Evolutionary conservation across 2,329 filamentous ascomycete genomes (phyloP), one percentile per base, ranked within the genome.

Genomic region (Microascus cirrosus): DNA sequence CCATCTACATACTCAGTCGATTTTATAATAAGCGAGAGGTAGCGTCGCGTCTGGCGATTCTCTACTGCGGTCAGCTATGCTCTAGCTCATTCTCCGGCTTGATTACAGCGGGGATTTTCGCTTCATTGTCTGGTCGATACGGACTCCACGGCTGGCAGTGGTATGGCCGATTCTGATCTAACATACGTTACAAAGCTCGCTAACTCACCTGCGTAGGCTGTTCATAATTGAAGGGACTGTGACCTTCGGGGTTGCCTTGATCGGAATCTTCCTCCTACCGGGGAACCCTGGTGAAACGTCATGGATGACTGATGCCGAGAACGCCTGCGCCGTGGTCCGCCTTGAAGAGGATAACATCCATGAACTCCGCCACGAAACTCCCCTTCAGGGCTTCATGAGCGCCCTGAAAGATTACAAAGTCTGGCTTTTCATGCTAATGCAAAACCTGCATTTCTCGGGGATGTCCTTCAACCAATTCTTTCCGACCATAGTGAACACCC

Each of bases 71-170:
- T 0, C 82, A 83, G 5, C 73, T 89, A 10, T 76, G 88, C 4
- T 83, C 82, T 0, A 84, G 84, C 0, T 85, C 85, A 0, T 88
- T 89, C 64, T 84, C 83, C 0, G 86, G 84, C 0, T 70, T 85
- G n/a, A 74, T 85, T 22, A 79, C 81, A 2, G 82, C 81, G 1
- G 79, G 83, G 6, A 85, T 90, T 54, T 83, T 82, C 0, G 70
- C 72, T n/a, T 77, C 81, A 45, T 77, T 87, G 56, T 75, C 83
- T 58, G 75, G 81, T 12, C 70, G 76, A 1, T 70, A 70, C 3
- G 84, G 81, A 1, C 70, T 85, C 2, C 15, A 12, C 25, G 85
- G 84, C 4, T 89, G 85, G 85, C 74, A 82, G 5, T 85, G 80
- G 79, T 61, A 36, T 13, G 34, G 13, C 7, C 34, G 39, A 8